These are phyloP conservation scores for Lenwebbia sp. DNA, from an alignment of 345 rosid species.

Conservation along the genomic window DNA sequence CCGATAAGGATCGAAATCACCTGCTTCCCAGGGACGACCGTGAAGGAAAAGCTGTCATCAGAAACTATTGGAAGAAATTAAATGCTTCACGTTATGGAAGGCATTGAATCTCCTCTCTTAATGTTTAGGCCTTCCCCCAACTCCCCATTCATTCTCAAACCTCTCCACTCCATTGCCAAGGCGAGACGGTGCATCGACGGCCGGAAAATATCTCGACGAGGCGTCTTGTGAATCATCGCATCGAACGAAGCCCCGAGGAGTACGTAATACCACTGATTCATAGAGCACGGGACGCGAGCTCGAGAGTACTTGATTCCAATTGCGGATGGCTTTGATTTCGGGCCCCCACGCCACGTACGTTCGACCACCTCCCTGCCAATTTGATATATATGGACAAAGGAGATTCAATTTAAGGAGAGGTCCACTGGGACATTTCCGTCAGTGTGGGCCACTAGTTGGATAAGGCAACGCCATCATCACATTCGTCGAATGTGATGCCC, in stretches of 20 bases:
- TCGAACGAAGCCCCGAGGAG: not conserved
- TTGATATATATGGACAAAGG: not conserved
- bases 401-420: not conserved
- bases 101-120: not conserved
- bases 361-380: not conserved
- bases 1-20: not conserved
- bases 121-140: not conserved
- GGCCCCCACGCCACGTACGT: not conserved
- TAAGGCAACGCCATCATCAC: not conserved
- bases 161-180: not conserved
- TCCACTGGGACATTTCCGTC: not conserved
- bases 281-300: not conserved
- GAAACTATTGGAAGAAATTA: not conserved
- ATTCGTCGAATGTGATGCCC: not conserved
- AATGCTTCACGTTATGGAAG: not conserved
- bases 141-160: not conserved
- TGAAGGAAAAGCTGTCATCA: not conserved
- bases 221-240: no score
- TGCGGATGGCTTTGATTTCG: not conserved
- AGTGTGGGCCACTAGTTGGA: not conserved
- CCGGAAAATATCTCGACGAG: not conserved
- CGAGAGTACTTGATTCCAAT: not conserved
- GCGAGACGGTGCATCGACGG: not conserved
- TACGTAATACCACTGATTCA: not conserved
- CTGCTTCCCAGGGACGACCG: not conserved